These are phyloP conservation scores for Russula foetens DNA, from an alignment of 768 basidiomycete species.

Conservation along the genomic window DNA sequence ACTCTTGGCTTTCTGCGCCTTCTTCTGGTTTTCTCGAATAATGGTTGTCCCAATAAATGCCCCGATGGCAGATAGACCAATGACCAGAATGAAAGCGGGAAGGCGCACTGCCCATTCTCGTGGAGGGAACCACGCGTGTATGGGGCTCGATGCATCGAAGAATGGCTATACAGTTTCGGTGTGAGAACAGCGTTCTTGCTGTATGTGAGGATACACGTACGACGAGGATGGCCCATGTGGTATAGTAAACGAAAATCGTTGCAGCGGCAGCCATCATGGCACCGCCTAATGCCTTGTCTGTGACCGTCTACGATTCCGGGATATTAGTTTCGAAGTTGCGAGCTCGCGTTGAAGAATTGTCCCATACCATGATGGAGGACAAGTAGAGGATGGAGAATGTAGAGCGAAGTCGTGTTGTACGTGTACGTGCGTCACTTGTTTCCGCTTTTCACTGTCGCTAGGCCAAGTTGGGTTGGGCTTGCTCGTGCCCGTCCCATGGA, in stretches of 20 bases:
- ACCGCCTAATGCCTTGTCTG: slow-evolving; percentile 76
- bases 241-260: slow-evolving; percentile 82
- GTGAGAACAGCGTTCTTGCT: slow-evolving; percentile 2
- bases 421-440: neutral
- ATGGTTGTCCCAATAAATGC: slow-evolving; percentile 72
- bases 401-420: neutral
- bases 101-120: slow-evolving; percentile 90
- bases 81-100: slow-evolving; percentile 73
- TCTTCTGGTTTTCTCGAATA: slow-evolving; percentile 64
- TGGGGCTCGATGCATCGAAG: slow-evolving; percentile 61
- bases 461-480: neutral
- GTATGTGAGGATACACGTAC: slow-evolving; percentile 37
- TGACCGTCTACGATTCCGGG: slow-evolving; percentile 44
- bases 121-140: slow-evolving; percentile 75
- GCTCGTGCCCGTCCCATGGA: slow-evolving; percentile 44
- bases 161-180: slow-evolving; percentile 54
- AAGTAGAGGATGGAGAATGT: too few relatives aligned
- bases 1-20: slow-evolving; percentile 50
- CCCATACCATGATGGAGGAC: slow-evolving; percentile 2
- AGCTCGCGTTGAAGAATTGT: neutral
- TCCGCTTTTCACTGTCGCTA: neutral
- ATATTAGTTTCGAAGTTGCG: neutral
- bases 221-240: slow-evolving; percentile 82
- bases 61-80: slow-evolving; percentile 76
- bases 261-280: slow-evolving; percentile 72